A percentile compares a stretch with the other conserved stretches of the same genome.
These are phyloP conservation scores for Rhododendron williamsianum DNA, from an alignment of 148 eudicot species.

Conservation along the genomic window DNA sequence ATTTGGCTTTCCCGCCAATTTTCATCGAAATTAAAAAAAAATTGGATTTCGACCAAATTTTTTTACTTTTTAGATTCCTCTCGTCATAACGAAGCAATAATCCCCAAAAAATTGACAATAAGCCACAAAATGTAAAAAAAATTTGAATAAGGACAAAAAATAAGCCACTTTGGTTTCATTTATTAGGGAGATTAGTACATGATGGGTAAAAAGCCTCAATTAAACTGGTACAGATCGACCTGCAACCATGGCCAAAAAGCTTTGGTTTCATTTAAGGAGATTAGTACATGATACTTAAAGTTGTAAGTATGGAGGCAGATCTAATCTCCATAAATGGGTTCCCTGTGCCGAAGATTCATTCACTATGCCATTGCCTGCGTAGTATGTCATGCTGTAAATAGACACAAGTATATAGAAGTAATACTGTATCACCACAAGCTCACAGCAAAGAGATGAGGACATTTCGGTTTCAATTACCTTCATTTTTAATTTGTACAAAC, in stretches of 20 bases:
- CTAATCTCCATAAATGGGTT: neutral
- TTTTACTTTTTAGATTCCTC: too few species aligned
- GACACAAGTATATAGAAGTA: too few species aligned
- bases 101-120: too few species aligned
- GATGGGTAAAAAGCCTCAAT: too few species aligned
- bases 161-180: too few species aligned
- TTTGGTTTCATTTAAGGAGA: neutral
- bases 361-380: neutral
- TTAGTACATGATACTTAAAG: neutral
- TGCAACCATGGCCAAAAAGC: conserved; percentile 2
- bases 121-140: too few species aligned
- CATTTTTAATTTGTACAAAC: neutral
- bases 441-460: neutral
- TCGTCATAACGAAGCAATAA: too few species aligned
- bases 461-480: neutral
- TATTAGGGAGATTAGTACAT: too few species aligned
- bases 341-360: neutral
- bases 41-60: too few species aligned
- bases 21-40: too few species aligned
- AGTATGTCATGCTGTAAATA: neutral
- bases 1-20: too few species aligned
- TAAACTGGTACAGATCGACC: neutral
- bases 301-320: neutral
- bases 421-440: neutral
- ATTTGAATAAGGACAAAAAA: too few species aligned